phyloP scores from a whole-genome alignment of 2,329 filamentous ascomycete species.

The Chaetomium sp. region DNA sequence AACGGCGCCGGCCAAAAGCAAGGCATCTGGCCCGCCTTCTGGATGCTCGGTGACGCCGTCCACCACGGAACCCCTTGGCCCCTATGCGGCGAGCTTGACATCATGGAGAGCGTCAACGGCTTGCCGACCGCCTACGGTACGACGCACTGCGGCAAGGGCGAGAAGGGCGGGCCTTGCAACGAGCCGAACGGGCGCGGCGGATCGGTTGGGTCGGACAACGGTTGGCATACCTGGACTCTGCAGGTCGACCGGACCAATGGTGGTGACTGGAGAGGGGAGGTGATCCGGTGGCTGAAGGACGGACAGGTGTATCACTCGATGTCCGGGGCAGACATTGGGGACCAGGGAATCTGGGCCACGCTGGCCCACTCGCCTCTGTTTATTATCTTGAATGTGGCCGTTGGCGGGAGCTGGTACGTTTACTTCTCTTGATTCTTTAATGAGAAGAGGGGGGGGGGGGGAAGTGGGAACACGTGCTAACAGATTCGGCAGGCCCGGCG shows the following conservation, averaged over 20 bases:
- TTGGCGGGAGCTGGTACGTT: constrained; percentile 48
- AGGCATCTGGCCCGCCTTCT: constrained; percentile 55
- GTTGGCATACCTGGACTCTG: constrained; percentile 45
- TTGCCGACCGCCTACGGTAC: constrained; percentile 40
- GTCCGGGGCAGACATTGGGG: constrained; percentile 38
- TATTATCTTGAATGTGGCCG: constrained; percentile 49
- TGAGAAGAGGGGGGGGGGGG: no score
- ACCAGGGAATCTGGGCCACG: constrained; percentile 42
- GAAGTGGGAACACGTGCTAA: constrained; percentile 7
- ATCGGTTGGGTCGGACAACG: constrained; percentile 29
- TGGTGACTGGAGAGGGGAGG: constrained; percentile 39
- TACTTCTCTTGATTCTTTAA: not conserved
- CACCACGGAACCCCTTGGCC: constrained; percentile 47
- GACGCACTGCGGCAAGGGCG: constrained; percentile 41
- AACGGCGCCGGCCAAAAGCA: constrained; percentile 36
- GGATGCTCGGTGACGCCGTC: constrained; percentile 47
- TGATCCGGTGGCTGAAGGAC: constrained; percentile 46
- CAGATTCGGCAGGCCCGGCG: constrained; percentile 36
- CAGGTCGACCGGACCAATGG: constrained; percentile 41
- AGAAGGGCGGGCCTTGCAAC: constrained; percentile 43
- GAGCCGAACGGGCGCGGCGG: constrained; percentile 41
- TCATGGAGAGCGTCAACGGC: constrained; percentile 52
- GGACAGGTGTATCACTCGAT: constrained; percentile 39
- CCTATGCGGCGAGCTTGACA: constrained; percentile 49
- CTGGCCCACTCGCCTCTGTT: constrained; percentile 46